Base-by-base conservation (phyloP, 768 basidiomycete species). In the Pholiota microspora region DNA sequence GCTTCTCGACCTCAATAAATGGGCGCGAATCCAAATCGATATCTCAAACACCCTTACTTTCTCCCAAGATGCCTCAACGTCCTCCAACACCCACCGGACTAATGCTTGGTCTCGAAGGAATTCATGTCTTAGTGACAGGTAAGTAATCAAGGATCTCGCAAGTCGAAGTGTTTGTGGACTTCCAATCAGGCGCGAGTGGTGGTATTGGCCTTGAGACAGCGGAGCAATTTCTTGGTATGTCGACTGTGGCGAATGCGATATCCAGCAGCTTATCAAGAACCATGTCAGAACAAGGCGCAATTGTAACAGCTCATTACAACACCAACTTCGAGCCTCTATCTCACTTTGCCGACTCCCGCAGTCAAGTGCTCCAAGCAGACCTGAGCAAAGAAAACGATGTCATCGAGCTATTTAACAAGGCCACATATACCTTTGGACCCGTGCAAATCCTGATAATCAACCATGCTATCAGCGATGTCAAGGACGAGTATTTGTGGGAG, bases 61-160 rank as follows among this genome's bases (percentile, higher is more conserved):
- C 21, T 1, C 21, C 1, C 40, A 42, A 23, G 40, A 51, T 51
- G 51, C 51, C 51, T 42, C 51, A 51, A 51, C 53, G 53, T 16
- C 53, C 53, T 4, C 53, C 45, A 25, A 54, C 53, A 15, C 53
- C 53, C 2, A 27, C 32, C 4, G 53, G 53, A 13, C 34, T 78
- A 71, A 85, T 89, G 64, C 70, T 89, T 4, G 79, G 75, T 18
- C 71, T 89, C 47, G 66, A 78, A 49, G 74, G 69, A 52, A 80
- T 86, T 7, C 87, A 89, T 65, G 85, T 88, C 34, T 74, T 89
- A 15, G 75, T 89, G 25, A 88, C 87, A 55, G 87, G 87, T 85
- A 44, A 36, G 66, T 46, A n/a, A 2, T 38, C 7, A 10, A 28
- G 4, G 34, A 45, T 7, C 13, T 1, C 16, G 13, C n/a, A 32